A percentile compares a stretch with the other conserved stretches of the same genome.
Evolutionary conservation across 2,329 filamentous ascomycete species (phyloP).

Genomic region (Geoglossum cookeanum): DNA sequence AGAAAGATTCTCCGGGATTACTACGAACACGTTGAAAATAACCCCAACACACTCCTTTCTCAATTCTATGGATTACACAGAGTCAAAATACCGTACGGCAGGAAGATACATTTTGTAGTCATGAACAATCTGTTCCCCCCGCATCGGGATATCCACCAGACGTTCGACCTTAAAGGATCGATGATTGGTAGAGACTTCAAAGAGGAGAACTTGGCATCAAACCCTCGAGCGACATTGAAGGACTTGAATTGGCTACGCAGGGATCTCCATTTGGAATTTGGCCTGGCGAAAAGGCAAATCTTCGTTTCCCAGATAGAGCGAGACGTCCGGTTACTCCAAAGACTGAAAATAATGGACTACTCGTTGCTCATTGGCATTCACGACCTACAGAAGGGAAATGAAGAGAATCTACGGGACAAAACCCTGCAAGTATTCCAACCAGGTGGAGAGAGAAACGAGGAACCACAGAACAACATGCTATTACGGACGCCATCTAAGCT

Average conservation of each 20-base stretch:
- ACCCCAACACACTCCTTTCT: slow-evolving; percentile 90
- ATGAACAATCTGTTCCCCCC: slow-evolving; percentile 99
- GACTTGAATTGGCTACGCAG: slow-evolving; percentile 91
- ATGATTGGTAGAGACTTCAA: slow-evolving; percentile 82
- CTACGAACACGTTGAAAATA: slow-evolving; percentile 77
- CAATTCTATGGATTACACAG: slow-evolving; percentile 96
- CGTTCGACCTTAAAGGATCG: slow-evolving; percentile 91
- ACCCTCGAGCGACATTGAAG: slow-evolving; percentile 84
- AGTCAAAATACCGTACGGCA: slow-evolving; percentile 94
- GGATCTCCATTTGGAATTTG: slow-evolving; percentile 70
- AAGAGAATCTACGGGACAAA: slow-evolving; percentile 79
- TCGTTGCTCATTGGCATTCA: slow-evolving; percentile 89
- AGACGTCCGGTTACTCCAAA: slow-evolving; percentile 74
- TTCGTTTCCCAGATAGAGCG: slow-evolving; percentile 79
- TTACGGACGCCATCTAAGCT: slow-evolving; percentile 84
- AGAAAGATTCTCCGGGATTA: slow-evolving; percentile 77
- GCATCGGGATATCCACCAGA: slow-evolving; percentile 91
- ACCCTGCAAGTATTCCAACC: slow-evolving; percentile 89
- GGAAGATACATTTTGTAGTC: slow-evolving; percentile 97
- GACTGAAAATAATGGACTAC: slow-evolving; percentile 95
- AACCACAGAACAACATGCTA: slow-evolving; percentile 43
- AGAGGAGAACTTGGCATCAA: slow-evolving; percentile 72
- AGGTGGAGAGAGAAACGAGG: slow-evolving; percentile 47
- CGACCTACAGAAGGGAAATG: slow-evolving; percentile 75
- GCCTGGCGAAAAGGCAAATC: slow-evolving; percentile 66